Base-by-base conservation (phyloP, 2,329 filamentous ascomycete species). In the Epichloe sibirici region DNA sequence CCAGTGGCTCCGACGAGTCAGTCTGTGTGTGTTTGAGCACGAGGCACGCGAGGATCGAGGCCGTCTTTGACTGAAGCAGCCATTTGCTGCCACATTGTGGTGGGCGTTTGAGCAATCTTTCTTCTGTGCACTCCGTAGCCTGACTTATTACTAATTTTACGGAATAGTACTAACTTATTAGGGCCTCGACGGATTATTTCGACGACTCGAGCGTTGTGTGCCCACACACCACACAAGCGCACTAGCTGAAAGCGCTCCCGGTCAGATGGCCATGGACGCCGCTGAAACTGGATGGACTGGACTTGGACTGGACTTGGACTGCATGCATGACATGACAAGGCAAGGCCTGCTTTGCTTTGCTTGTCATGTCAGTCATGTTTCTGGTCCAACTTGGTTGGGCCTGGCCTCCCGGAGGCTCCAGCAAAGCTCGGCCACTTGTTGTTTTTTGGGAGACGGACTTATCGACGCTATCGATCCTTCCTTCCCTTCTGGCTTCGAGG, bases 1-100 rank as follows among this genome's bases (percentile, higher is more conserved):
- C 48, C 48, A 53, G 37, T 43, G 43, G n/a, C 40, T 50, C 48
- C 48, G 52, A 53, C 48, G 52, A 53, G 52, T 53, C 52, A 53
- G 51, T 47, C 51, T 37, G 35, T 12, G 28, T 31, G 28, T 46
- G 23, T 23, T 23, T 34, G 15, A 23, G 7, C 34, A 37, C 13
- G 28, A 13, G 7, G 17, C 17, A 21, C 17, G 17, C 17, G 17
- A 21, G 21, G 15, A 17, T 11, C 23, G 23, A 23, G 23, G 3
- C 23, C 3, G 23, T 23, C 23, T 23, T 23, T 23, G 23, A 23
- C 23, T 23, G 23, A 23, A 23, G 23, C 23, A 23, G 23, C 17
- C 17, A 21, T 21, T 21, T 21, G 17, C 17, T 21, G 17, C 17
- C 17, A 21, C 17, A 21, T 21, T 21, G 17, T 21, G 17, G 17